A percentile compares a stretch with the other conserved stretches of the same genome.
Conservation (phyloP, 2,329 filamentous ascomycete species). For the Gaeumannomyces sp. region DNA sequence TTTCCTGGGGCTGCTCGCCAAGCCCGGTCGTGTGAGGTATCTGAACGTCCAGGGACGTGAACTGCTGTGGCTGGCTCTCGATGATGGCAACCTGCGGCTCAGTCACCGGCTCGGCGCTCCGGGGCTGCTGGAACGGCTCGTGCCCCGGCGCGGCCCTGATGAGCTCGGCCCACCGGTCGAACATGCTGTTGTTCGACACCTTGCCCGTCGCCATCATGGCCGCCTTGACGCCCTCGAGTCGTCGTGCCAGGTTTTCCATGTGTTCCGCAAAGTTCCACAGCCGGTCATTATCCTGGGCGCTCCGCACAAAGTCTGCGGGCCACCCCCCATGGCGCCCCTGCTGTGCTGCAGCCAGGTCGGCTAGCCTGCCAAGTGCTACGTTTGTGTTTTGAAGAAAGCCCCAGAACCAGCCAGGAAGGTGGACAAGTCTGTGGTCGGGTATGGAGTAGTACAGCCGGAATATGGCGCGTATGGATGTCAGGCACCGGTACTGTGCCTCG, state of each 20-base stretch:
- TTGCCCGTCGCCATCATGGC: slow-evolving; percentile 15
- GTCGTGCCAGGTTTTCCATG: slow-evolving; percentile 16
- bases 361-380: slow-evolving; percentile 17
- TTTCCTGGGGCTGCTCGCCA: neutral
- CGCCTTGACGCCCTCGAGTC: slow-evolving; percentile 12
- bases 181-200: slow-evolving; percentile 13
- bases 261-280: slow-evolving; percentile 13
- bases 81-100: neutral
- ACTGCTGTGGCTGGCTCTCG: neutral
- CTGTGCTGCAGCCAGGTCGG: slow-evolving; percentile 10
- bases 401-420: slow-evolving; percentile 14
- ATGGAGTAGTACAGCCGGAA: slow-evolving; percentile 16
- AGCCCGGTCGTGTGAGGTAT: neutral
- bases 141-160: slow-evolving; percentile 5
- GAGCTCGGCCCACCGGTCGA: slow-evolving; percentile 16
- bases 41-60: neutral
- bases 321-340: slow-evolving; percentile 11
- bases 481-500: slow-evolving; percentile 15
- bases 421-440: slow-evolving; percentile 12
- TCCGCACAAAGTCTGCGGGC: slow-evolving; percentile 9
- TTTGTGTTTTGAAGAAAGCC: slow-evolving; percentile 17
- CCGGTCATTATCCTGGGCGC: neutral
- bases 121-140: slow-evolving; percentile 2
- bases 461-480: slow-evolving; percentile 13
- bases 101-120: neutral